Base-by-base conservation (phyloP, 495 filamentous ascomycete genomes). In the Platismatia glauca region DNA sequence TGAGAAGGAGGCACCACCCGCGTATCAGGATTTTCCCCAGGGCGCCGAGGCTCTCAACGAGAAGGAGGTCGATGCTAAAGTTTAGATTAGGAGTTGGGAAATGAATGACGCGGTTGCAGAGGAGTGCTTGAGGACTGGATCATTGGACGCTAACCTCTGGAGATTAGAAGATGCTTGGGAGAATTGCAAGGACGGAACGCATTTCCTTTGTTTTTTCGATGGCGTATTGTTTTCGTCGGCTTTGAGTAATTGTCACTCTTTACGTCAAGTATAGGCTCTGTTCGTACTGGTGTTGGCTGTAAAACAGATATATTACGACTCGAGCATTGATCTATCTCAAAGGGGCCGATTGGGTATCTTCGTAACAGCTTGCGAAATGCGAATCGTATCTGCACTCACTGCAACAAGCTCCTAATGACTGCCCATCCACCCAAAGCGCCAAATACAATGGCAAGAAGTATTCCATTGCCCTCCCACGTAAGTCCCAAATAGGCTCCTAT, bases 401-500 rank as follows among this genome's bases (percentile, higher is more conserved):
- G 12, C 43, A 67, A 57, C 44, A 69, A 33, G 61, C 57, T 63
- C 35, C 46, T 38, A 15, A 70, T 50, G 27, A 68, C 37, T 18
- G 43, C 43, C 78, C 80, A 82, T 46, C 73, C 78, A 15, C 79
- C 78, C 1, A 79, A 20, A 20, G 76, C 58, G 8, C 78, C 78
- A 24, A 81, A 55, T 20, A 71, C 44, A 22, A 75, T 68, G 12
- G 75, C 79, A 52, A 84, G 62, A 60, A 84, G 46, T 59, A 82
- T 64, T 35, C 74, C 72, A 37, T 77, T 78, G 12, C 84, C 84
- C 70, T 85, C 83, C 80, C 81, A 80, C n/a, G 85, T 88, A 69
- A 81, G 67, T 0, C 71, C 76, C 37, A 87, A 65, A 73, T 85
- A 86, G 12, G 82, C 78, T 33, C 78, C 59, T 20, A 79, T 63